A percentile compares a stretch with the other conserved stretches of the same genome.
phyloP scores from a whole-genome alignment of 164 flowering plant genomes.

The Taxillus chinensis region DNA sequence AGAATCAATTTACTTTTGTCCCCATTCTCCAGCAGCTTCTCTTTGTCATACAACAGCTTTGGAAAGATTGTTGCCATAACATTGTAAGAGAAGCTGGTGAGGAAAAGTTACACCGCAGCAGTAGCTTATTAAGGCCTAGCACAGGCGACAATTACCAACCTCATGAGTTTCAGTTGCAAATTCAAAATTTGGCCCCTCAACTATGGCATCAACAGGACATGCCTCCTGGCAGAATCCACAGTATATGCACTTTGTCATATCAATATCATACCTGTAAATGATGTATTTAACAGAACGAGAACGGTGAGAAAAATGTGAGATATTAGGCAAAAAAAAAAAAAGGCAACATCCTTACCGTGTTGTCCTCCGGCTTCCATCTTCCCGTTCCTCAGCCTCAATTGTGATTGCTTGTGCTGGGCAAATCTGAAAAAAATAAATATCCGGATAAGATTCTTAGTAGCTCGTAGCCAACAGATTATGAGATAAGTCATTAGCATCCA shows the following conservation, averaged over 20 bases:
- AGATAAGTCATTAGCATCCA: too few species aligned
- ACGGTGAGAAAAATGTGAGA: conserved; percentile 4
- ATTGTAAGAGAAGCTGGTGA: not conserved
- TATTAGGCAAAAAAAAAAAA: not conserved
- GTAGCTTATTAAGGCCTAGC: too few species aligned
- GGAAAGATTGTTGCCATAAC: not conserved
- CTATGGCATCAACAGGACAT: conserved; percentile 99
- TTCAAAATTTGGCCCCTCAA: conserved; percentile 99
- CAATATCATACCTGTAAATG: conserved; percentile 82
- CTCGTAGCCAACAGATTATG: too few species aligned
- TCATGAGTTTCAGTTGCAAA: conserved; percentile 98
- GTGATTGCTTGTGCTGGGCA: conserved; percentile 99
- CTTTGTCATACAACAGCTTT: not conserved
- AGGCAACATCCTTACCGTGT: conserved; percentile 45
- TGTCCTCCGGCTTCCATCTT: conserved; percentile 98
- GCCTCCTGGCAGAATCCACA: conserved; percentile 99
- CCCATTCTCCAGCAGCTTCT: not conserved
- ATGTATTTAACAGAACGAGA: not conserved
- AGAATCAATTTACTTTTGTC: not conserved
- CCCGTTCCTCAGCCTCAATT: conserved; percentile 96
- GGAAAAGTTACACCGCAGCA: not conserved
- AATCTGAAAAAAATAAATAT: conserved; percentile 33
- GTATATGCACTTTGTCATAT: conserved; percentile 99
- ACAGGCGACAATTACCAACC: conserved; percentile 27
- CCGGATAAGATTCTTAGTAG: not conserved